phyloP scores from a whole-genome alignment of 2,329 filamentous ascomycete species.

The Teratosphaeria viscida region DNA sequence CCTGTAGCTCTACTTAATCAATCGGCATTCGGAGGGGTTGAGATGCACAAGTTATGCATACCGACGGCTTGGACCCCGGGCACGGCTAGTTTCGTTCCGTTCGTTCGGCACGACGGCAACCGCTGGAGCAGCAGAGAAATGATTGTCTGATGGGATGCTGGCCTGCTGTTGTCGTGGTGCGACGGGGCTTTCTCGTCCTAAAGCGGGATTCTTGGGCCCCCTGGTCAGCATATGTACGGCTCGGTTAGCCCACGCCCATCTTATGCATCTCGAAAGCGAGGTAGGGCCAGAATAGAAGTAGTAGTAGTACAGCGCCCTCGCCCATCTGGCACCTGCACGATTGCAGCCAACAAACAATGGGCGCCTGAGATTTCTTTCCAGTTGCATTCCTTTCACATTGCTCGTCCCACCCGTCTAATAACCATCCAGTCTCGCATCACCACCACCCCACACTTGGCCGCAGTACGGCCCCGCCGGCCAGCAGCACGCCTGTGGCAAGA shows the following conservation, averaged over 20 bases:
- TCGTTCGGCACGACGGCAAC: background rate
- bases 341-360: background rate
- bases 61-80: no score
- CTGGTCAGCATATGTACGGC: background rate
- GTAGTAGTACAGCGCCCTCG: background rate
- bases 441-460: background rate
- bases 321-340: background rate
- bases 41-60: background rate
- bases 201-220: background rate
- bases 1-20: background rate
- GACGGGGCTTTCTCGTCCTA: background rate
- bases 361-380: background rate
- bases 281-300: background rate
- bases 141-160: background rate
- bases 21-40: background rate
- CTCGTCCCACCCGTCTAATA: background rate
- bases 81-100: background rate
- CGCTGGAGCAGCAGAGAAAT: background rate
- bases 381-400: background rate
- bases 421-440: background rate
- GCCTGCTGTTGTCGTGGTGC: background rate
- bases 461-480: background rate
- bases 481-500: constrained; percentile 8
- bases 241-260: background rate
- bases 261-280: background rate